Evolutionary conservation across 257 asterid species (phyloP).

Genomic region (Solanum infundibuliforme): DNA sequence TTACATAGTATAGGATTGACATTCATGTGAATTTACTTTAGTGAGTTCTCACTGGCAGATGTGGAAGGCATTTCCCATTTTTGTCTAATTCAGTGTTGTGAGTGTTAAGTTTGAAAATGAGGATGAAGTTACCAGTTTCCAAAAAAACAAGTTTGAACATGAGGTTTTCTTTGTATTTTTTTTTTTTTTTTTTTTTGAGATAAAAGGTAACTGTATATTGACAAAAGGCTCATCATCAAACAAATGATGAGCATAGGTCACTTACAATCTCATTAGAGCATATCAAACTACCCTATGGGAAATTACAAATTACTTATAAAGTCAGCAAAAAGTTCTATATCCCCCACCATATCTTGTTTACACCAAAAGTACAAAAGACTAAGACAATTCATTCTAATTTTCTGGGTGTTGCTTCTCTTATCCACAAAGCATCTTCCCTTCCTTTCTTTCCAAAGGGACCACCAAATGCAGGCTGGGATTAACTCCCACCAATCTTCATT

Average conservation of each 20-base stretch:
- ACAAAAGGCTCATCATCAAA: not conserved
- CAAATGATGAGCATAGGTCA: not conserved
- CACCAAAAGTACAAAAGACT: not conserved
- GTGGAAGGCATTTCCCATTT: not conserved
- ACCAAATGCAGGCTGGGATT: too few species aligned
- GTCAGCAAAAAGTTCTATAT: not conserved
- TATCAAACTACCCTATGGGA: not conserved
- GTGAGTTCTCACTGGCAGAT: not conserved
- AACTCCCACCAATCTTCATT: too few species aligned
- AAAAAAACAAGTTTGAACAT: not conserved
- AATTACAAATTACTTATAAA: not conserved
- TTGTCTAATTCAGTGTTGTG: not conserved
- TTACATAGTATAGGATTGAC: not conserved
- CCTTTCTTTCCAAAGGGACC: too few species aligned
- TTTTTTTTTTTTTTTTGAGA: not conserved
- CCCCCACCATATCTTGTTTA: not conserved
- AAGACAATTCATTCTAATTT: not conserved
- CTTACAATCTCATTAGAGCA: not conserved
- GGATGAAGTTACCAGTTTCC: not conserved
- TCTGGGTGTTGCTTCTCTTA: not conserved
- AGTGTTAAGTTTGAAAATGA: not conserved
- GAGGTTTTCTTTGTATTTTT: not conserved
- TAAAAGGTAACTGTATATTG: not conserved
- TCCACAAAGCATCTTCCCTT: not conserved
- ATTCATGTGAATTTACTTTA: not conserved